Conservation (phyloP, 176 grass and related monocot species). For the Raddia distichophylla region DNA sequence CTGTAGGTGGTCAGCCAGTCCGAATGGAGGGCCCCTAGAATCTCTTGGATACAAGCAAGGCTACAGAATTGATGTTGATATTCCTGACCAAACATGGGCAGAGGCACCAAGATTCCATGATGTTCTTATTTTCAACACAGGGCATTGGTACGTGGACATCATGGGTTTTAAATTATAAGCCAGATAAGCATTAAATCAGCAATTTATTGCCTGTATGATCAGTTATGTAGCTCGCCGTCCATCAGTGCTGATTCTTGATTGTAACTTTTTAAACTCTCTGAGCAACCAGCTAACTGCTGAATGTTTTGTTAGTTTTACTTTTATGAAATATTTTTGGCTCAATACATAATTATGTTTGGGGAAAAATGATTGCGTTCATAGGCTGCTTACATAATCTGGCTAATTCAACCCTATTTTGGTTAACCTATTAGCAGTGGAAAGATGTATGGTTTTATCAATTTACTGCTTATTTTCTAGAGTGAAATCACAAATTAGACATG, state of each 20-base stretch:
- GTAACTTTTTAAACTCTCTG: neutral
- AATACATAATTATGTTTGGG: neutral
- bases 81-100: constrained; percentile 83
- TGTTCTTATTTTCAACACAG: constrained; percentile 94
- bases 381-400: neutral
- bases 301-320: neutral
- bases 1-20: constrained; percentile 76
- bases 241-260: neutral
- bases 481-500: neutral
- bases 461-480: constrained; percentile 2
- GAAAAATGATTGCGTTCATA: neutral
- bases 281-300: constrained; percentile 11
- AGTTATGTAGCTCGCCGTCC: neutral
- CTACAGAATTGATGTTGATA: constrained; percentile 84
- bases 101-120: constrained; percentile 82
- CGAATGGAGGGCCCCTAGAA: constrained; percentile 64
- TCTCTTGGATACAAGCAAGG: constrained; percentile 92
- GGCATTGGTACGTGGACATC: constrained; percentile 65
- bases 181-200: neutral
- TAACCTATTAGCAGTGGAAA: constrained; percentile 2
- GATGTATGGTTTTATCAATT: neutral
- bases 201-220: neutral
- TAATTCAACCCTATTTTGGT: neutral
- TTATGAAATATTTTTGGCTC: neutral
- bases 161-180: constrained; percentile 5